Evolutionary conservation across 805 yeast genomes (phyloP), one percentile per base, ranked within the genome.

Genomic region (Saturnispora besseyi): DNA sequence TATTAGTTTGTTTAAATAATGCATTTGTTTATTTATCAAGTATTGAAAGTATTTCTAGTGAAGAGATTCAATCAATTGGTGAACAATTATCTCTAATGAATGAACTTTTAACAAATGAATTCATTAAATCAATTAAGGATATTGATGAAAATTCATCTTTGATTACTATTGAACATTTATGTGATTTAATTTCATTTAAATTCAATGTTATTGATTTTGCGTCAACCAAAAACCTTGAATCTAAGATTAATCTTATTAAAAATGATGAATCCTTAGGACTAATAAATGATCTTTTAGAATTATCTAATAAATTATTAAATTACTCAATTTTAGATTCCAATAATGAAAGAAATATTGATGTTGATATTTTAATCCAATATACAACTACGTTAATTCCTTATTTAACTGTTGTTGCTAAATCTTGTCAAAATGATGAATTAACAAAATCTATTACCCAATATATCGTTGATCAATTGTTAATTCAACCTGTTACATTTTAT

Each of bases 1-100:
- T 80, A 6, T 66, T 87, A 45, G 73, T 79, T 12, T 81, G 86
- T 8, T 72, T 88, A 62, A 88, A 87, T 65, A 90, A 90, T 59
- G 62, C 84, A 48, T 62, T 78, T 38, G 82, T 59, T 37, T 63
- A 61, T 28, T 52, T 57, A 51, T 51, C 54, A 29, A 51, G 58
- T 9, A 46, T 51, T 4, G 61, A 59, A 4, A 63, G 66, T 57
- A 60, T 72, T 11, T 51, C 58, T 3, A 54, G 57, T 12, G 12
- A 26, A 18, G 34, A 33, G 29, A 10, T 55, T 34, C 26, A 41
- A 46, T 4, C 45, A 49, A 9, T 52, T 38, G 42, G 42, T 10
- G 42, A 38, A 38, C 42, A 43, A 30, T 41, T 50, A 11, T 40
- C 41, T 24, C 12, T 32, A 21, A 37, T 50, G 8, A 37, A 46